A percentile compares a stretch with the other conserved stretches of the same genome.
phyloP scores from a whole-genome alignment of 1,284 basidiomycete species.

The Tilletia walkeri region DNA sequence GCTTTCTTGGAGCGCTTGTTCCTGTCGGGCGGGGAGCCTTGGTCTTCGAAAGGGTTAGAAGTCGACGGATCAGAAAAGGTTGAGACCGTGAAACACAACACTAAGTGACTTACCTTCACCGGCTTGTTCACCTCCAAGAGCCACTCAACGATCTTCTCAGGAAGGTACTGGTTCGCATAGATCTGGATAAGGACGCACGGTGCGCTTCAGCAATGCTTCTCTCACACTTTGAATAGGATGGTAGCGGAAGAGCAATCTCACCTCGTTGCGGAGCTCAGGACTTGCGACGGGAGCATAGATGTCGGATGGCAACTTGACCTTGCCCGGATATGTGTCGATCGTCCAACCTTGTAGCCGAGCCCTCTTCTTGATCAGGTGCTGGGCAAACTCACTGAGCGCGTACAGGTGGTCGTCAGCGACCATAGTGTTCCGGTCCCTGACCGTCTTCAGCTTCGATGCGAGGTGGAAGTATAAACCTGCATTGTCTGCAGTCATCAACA shows the following conservation, averaged over 20 bases:
- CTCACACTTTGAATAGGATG: constrained; percentile 21
- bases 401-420: constrained; percentile 69
- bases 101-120: constrained; percentile 3
- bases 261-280: constrained; percentile 39
- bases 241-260: constrained; percentile 17
- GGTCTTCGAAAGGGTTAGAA: not conserved
- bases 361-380: constrained; percentile 74
- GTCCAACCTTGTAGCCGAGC: constrained; percentile 72
- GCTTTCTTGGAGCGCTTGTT: not conserved
- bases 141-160: constrained; percentile 8
- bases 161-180: constrained; percentile 17
- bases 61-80: not conserved
- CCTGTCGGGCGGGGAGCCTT: not conserved
- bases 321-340: constrained; percentile 75
- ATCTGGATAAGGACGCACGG: constrained; percentile 13
- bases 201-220: constrained; percentile 1
- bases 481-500: constrained; percentile 73
- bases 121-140: constrained; percentile 17
- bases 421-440: constrained; percentile 65
- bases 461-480: constrained; percentile 79
- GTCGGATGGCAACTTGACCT: constrained; percentile 75
- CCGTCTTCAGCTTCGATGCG: constrained; percentile 78
- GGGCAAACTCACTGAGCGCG: constrained; percentile 80
- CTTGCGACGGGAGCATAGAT: constrained; percentile 63
- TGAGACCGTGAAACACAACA: not conserved